Base-by-base conservation (phyloP, 2,329 filamentous ascomycete genomes). In the Cephalotrichum gorgonifer region DNA sequence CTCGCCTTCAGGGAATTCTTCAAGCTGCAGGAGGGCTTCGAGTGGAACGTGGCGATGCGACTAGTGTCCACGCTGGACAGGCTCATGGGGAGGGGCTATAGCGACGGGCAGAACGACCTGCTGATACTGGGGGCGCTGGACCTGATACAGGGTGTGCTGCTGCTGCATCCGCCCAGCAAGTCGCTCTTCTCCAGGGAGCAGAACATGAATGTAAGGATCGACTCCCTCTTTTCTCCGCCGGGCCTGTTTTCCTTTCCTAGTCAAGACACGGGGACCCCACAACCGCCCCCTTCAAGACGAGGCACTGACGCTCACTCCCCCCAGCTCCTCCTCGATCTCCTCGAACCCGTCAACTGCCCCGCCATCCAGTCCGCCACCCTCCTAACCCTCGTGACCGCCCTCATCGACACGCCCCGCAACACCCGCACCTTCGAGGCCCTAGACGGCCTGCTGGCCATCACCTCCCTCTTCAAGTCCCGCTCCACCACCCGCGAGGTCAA, bases 1-100 rank as follows among this genome's bases (percentile, higher is more conserved):
- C 88, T 86, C 20, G 91, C 90, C 20, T 97, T 96, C 63, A 76
- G 88, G 56, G 89, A 96, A 66, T 97, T 97, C 72, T 96, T 95
- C 73, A 88, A 95, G 64, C 66, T 97, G 55, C 93, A 98, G 65
- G 90, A 97, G 62, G 88, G 90, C 3, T 98, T 98, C 62, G 88
- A 97, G 70, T 97, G 89, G 86, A 98, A 98, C 69, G 88, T 97
- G 49, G 85, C 88, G 14, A 82, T 88, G 68, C 83, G 89, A 52
- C 75, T 97, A 52, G 83, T 95, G 53, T 81, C 83, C 48, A 94
- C 88, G 50, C 79, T 97, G 41, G 89, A 96, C 64, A 78, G 88
- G 51, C 76, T 96, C 44, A 76, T 96, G 60, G 88, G 88, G 42
- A 88, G 88, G 70, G 82, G 83, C 47, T 48, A 48, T 6, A 83